These are phyloP conservation scores for Parastagonospora avenae DNA, from an alignment of 2,329 filamentous ascomycete genomes.

Conservation along the genomic window DNA sequence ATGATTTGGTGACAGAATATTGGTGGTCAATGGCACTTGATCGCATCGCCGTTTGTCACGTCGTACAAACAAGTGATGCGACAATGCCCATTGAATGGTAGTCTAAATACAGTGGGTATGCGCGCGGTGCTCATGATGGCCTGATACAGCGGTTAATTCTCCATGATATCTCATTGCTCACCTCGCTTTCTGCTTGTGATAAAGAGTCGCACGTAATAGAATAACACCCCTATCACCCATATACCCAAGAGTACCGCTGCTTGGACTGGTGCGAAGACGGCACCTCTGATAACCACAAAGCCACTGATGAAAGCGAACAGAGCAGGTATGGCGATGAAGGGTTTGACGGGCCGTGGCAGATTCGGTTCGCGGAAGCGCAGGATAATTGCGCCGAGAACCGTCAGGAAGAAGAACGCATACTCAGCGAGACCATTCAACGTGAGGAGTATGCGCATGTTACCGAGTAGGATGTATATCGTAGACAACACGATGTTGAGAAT, in stretches of 20 bases:
- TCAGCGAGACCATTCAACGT: conserved; percentile 53
- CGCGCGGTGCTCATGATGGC: too few species aligned
- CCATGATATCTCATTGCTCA: background rate
- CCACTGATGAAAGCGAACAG: conserved; percentile 63
- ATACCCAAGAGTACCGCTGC: conserved; percentile 36
- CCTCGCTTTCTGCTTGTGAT: conserved; percentile 3
- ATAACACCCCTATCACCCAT: conserved; percentile 32
- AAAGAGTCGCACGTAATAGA: conserved; percentile 19
- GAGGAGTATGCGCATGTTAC: conserved; percentile 66
- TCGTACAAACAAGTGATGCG: too few species aligned
- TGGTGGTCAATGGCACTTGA: too few species aligned
- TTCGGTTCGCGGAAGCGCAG: conserved; percentile 62
- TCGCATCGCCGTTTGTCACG: too few species aligned
- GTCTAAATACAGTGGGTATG: too few species aligned
- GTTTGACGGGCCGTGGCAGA: conserved; percentile 63
- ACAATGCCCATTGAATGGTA: too few species aligned
- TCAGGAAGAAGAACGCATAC: conserved; percentile 69
- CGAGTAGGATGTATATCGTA: conserved; percentile 64
- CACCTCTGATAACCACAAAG: conserved; percentile 43
- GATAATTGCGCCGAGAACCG: conserved; percentile 64
- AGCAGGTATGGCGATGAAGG: conserved; percentile 58
- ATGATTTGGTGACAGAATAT: too few species aligned
- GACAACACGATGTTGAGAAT: conserved; percentile 47
- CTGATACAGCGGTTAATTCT: too few species aligned
- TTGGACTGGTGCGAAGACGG: conserved; percentile 42